phyloP scores from a whole-genome alignment of 2,329 filamentous ascomycete species.

The Fusarium tjaetaba region DNA sequence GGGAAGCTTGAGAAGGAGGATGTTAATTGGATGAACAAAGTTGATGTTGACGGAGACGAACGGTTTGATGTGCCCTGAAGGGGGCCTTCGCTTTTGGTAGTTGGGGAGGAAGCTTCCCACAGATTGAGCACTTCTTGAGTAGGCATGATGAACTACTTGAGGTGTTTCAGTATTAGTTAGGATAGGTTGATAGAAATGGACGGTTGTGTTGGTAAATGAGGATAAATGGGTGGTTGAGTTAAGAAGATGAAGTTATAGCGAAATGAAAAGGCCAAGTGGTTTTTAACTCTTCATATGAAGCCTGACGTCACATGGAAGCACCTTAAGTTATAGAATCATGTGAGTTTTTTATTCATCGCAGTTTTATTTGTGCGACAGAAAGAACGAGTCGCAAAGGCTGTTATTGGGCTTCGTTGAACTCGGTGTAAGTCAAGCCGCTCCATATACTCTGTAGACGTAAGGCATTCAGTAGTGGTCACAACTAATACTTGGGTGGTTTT shows the following conservation, averaged over 20 bases:
- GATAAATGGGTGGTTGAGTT: neutral
- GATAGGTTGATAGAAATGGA: neutral
- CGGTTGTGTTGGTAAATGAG: no score
- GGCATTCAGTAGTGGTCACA: neutral
- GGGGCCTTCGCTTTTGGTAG: conserved; percentile 35
- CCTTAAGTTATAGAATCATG: neutral
- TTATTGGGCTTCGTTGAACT: neutral
- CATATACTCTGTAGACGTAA: neutral
- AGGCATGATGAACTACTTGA: conserved; percentile 35
- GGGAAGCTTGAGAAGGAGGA: conserved; percentile 3
- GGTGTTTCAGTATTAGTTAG: neutral
- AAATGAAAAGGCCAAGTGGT: neutral
- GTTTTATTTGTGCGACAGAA: conserved; percentile 15
- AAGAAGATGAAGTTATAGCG: neutral
- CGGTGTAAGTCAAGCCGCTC: neutral
- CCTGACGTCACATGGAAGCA: conserved; percentile 11
- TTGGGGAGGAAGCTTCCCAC: conserved; percentile 21
- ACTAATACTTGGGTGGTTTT: no score
- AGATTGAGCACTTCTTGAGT: conserved; percentile 36
- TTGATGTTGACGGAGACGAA: neutral
- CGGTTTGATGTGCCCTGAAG: conserved; percentile 21
- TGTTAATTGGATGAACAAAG: neutral
- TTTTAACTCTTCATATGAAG: neutral
- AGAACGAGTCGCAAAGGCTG: neutral
- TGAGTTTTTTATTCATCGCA: neutral